These are phyloP conservation scores for Penicillium sp. DNA, from an alignment of 2,329 filamentous ascomycete species.

Conservation along the genomic window DNA sequence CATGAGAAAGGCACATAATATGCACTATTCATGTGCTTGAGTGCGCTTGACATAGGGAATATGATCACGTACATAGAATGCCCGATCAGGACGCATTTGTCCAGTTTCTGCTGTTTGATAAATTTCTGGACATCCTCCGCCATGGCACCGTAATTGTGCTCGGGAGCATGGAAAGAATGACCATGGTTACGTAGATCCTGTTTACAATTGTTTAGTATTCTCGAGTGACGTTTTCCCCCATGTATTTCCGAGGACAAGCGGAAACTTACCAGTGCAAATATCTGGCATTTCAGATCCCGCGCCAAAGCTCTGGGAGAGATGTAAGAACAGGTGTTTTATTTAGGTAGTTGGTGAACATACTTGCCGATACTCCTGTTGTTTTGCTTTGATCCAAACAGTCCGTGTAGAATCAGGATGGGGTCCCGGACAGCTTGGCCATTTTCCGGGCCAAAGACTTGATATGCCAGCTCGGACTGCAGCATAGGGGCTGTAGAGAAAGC, in stretches of 20 bases:
- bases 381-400: conserved; percentile 90
- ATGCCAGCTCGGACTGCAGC: conserved; percentile 32
- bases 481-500: conserved; percentile 34
- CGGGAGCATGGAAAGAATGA: conserved; percentile 72
- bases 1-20: not conserved
- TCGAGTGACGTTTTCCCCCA: not conserved
- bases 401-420: conserved; percentile 86
- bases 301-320: conserved; percentile 60
- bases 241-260: not conserved
- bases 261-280: conserved; percentile 72
- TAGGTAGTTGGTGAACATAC: conserved; percentile 53
- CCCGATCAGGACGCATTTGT: conserved; percentile 74
- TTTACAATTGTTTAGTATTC: not conserved
- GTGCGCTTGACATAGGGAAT: not conserved
- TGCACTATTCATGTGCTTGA: not conserved
- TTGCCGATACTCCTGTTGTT: conserved; percentile 95
- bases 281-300: conserved; percentile 71
- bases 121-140: conserved; percentile 80
- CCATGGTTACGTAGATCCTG: conserved; percentile 92
- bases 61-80: conserved; percentile 73
- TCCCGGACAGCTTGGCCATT: conserved; percentile 36
- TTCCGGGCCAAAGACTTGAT: conserved; percentile 38
- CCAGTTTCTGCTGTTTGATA: conserved; percentile 67
- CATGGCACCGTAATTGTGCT: conserved; percentile 79
- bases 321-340: not conserved